Conservation (phyloP, 2,329 filamentous ascomycete genomes). For the Colletotrichum agaves region DNA sequence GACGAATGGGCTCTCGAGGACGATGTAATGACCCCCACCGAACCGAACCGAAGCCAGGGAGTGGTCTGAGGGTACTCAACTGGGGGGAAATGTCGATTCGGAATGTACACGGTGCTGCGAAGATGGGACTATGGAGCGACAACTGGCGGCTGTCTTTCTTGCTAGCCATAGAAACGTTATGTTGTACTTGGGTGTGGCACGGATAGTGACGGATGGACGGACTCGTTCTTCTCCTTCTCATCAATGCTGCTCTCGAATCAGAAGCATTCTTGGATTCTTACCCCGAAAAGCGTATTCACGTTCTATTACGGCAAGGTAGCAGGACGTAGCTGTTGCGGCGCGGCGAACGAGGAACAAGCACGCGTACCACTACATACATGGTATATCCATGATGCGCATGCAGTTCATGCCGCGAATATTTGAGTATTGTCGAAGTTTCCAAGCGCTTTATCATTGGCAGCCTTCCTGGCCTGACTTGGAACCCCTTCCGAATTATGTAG, state of each 20-base stretch:
- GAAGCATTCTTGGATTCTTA: not conserved
- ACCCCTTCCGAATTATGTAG: not conserved
- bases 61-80: not conserved
- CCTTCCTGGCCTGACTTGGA: not conserved
- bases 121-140: not conserved
- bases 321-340: not conserved
- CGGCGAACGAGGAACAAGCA: constrained; percentile 14
- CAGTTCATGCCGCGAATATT: constrained; percentile 20
- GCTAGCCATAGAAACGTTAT: not conserved
- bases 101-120: not conserved
- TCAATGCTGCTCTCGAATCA: not conserved
- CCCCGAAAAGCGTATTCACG: not conserved
- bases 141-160: not conserved
- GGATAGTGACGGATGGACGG: not conserved
- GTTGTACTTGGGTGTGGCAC: too few species aligned
- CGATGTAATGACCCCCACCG: constrained; percentile 17
- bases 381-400: constrained; percentile 18
- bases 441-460: not conserved
- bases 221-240: not conserved
- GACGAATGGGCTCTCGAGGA: constrained; percentile 18
- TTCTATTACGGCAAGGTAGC: not conserved
- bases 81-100: constrained; percentile 11
- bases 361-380: constrained; percentile 5
- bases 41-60: constrained; percentile 15
- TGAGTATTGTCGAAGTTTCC: constrained; percentile 18